Evolutionary conservation across 345 rosid genomes (phyloP), one percentile per base, ranked within the genome.

Genomic region (Carallia pectinifolia): DNA sequence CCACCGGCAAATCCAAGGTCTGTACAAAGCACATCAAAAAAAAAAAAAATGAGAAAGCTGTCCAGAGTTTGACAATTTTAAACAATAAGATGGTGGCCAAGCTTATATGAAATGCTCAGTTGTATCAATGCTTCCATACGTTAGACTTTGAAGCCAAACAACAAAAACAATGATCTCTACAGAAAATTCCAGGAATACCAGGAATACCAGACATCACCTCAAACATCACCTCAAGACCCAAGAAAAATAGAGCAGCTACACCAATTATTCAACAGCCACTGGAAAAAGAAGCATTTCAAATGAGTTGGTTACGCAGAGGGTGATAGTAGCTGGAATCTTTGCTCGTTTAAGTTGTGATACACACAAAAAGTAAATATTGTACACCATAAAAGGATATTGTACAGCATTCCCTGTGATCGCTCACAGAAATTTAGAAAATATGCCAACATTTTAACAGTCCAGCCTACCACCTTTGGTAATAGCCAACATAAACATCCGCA

Each of bases 1-100:
- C 96, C 94, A 79, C 87, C 86, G 55, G 68, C 65, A 77, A 86
- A 83, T 75, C 96, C 94, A 53, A 96, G 88, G 79, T 90, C 99
- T 92, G 97, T 56, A 19, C 72, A 79, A 77, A 74, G 58, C 61
- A 67, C n/a, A 48, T 47, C 4, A 6, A 27, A 76, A 71, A 76
- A 52, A 69, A 44, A 79, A 56, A 52, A 77, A 68, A 68, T 74
- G 40, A 36, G 67, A 54, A 34, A 64, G 2, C 16, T 47, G 63
- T 68, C 17, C 50, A 68, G 8, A 36, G 30, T 50, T 59, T 10
- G 6, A 38, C 34, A 54, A 56, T 7, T 6, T 65, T 16, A 61
- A 76, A 15, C 37, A 54, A 55, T 38, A 53, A 63, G 38, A 56
- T 6, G 6, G 27, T 8, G 60, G 31, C 29, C 34, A 56, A 23